phyloP scores from a whole-genome alignment of 306 rosid genomes.

The Pyrus betulifolia region DNA sequence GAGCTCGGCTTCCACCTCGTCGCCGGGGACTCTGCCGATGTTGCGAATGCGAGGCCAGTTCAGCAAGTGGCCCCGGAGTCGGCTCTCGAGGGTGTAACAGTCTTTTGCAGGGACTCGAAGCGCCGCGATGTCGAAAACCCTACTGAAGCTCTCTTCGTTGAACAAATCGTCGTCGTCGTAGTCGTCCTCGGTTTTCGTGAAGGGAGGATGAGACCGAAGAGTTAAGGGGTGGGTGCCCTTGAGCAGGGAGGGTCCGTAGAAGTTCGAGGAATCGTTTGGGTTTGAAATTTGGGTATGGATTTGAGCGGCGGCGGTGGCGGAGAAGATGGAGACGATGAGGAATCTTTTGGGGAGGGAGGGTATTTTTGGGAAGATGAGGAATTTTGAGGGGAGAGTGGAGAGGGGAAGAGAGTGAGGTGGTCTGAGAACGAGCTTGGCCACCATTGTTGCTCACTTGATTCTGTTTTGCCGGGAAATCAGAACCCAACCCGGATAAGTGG shows the following conservation, averaged over 20 bases:
- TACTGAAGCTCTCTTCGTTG: slow-evolving; percentile 45
- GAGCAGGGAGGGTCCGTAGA: slow-evolving; percentile 74
- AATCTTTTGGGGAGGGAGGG: slow-evolving; percentile 1
- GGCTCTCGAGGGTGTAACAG: slow-evolving; percentile 63
- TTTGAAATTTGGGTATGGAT: slow-evolving; percentile 11
- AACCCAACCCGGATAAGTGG: background rate
- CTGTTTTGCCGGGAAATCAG: background rate
- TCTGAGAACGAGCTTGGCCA: slow-evolving; percentile 28
- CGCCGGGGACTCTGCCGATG: slow-evolving; percentile 81
- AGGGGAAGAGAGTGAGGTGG: slow-evolving; percentile 32
- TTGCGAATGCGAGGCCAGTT: slow-evolving; percentile 96
- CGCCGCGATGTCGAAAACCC: slow-evolving; percentile 62
- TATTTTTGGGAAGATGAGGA: slow-evolving; percentile 8
- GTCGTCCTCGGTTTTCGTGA: background rate
- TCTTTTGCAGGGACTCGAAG: slow-evolving; percentile 70
- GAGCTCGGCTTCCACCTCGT: slow-evolving; percentile 46
- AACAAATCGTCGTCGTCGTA: slow-evolving; percentile 14
- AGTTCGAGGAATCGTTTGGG: background rate
- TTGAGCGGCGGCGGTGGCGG: slow-evolving; percentile 7
- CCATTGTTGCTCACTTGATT: slow-evolving; percentile 7
- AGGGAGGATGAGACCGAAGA: slow-evolving; percentile 3
- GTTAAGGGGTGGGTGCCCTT: slow-evolving; percentile 33
- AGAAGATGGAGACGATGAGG: slow-evolving; percentile 19
- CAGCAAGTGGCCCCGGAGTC: slow-evolving; percentile 84
- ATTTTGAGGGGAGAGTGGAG: slow-evolving; percentile 15